These are phyloP conservation scores for Dactylonectria macrodidyma DNA, from an alignment of 2,329 filamentous ascomycete species.

Conservation along the genomic window DNA sequence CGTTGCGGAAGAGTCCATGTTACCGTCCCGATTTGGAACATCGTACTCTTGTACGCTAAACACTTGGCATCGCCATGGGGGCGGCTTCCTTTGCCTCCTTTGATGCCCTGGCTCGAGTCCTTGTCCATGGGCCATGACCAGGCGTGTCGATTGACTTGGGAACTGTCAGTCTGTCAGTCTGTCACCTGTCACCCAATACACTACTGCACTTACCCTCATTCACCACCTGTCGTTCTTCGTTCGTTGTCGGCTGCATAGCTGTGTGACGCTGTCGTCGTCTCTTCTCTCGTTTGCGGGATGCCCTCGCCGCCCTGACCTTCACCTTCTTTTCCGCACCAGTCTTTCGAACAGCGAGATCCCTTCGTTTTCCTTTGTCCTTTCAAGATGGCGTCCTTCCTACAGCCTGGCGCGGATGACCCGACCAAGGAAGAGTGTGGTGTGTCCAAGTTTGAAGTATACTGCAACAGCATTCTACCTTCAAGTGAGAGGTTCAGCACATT, in stretches of 20 bases:
- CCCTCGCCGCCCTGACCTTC: constrained; percentile 1
- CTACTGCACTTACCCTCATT: background rate
- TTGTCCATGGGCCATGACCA: background rate
- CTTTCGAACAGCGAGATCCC: background rate
- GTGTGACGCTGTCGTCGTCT: background rate
- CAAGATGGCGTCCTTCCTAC: constrained; percentile 31
- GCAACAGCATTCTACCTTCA: constrained; percentile 23
- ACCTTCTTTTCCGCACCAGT: background rate
- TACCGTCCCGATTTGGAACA: background rate
- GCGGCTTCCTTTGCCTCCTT: background rate
- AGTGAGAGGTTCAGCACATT: constrained; percentile 7
- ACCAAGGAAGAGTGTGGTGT: constrained; percentile 14
- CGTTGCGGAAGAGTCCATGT: background rate
- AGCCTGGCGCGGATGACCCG: constrained; percentile 23
- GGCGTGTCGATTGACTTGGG: background rate
- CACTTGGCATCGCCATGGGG: background rate
- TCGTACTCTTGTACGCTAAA: background rate
- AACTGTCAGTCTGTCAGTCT: background rate
- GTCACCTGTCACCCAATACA: background rate
- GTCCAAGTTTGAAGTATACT: constrained; percentile 22
- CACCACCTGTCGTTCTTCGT: constrained; percentile 4
- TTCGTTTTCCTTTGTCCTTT: constrained; percentile 3
- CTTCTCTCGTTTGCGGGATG: constrained; percentile 13
- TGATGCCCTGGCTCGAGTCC: background rate
- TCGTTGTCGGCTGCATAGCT: background rate